Percentiles rank a stretch among this genome's conserved stretches.
These are phyloP conservation scores for Neoascochyta sp. DNA, from an alignment of 2,329 filamentous ascomycete species.

Conservation along the genomic window DNA sequence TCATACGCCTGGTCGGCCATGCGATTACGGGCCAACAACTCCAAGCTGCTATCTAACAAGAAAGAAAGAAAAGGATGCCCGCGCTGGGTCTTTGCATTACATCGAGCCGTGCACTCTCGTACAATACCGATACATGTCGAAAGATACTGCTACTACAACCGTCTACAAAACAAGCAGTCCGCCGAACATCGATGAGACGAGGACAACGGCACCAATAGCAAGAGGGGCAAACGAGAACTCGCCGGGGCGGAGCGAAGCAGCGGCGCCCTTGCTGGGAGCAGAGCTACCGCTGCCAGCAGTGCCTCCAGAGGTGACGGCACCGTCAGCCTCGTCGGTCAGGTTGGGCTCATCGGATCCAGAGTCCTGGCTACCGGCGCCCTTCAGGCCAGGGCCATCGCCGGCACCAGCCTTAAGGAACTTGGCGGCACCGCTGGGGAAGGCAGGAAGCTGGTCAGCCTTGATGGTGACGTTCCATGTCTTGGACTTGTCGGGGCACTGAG, in stretches of 20 bases:
- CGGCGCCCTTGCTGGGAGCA: constrained; percentile 39
- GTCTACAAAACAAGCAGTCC: constrained; percentile 46
- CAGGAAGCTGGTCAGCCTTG: constrained; percentile 50
- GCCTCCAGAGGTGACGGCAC: constrained; percentile 42
- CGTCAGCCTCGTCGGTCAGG: constrained; percentile 49
- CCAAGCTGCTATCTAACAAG: constrained; percentile 7
- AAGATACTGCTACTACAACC: no score
- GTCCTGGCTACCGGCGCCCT: constrained; percentile 54
- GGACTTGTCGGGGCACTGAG: constrained; percentile 53
- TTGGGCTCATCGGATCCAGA: constrained; percentile 47
- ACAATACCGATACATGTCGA: constrained; percentile 3
- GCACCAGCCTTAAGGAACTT: constrained; percentile 58
- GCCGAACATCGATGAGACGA: constrained; percentile 53
- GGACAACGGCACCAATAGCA: constrained; percentile 50
- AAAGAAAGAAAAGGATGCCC: constrained; percentile 25
- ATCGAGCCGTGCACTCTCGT: constrained; percentile 6
- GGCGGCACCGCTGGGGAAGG: constrained; percentile 53
- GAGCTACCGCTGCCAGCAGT: constrained; percentile 20
- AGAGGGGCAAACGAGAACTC: constrained; percentile 50
- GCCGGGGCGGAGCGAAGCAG: constrained; percentile 43
- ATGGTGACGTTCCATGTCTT: constrained; percentile 55
- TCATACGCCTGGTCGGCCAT: constrained; percentile 9
- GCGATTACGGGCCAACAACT: constrained; percentile 6
- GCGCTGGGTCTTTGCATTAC: constrained; percentile 28
- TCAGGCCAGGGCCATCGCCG: constrained; percentile 55